Percentiles rank a stretch among this genome's conserved stretches.
phyloP scores from a whole-genome alignment of 164 flowering plant species.

The Nymphaea thermarum region DNA sequence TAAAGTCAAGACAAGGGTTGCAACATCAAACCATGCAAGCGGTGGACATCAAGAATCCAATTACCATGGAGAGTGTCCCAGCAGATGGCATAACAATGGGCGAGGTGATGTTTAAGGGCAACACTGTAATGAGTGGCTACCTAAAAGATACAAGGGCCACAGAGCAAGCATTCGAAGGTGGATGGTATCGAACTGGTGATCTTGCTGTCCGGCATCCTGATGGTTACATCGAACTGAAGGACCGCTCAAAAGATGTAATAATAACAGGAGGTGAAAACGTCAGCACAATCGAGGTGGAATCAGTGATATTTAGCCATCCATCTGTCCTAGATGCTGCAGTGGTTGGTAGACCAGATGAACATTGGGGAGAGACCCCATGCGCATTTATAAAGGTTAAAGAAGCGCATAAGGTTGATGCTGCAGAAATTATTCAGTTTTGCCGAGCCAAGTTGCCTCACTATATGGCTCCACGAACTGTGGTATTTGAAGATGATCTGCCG shows the following conservation, averaged over 20 bases:
- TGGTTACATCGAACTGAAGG: conserved; percentile 48
- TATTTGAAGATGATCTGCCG: conserved; percentile 42
- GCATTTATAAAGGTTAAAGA: conserved; percentile 58
- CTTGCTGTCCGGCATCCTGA: conserved; percentile 34
- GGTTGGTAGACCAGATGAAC: conserved; percentile 34
- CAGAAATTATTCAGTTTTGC: conserved; percentile 44
- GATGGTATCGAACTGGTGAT: conserved; percentile 60
- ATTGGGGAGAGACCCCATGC: conserved; percentile 36
- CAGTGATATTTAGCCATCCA: conserved; percentile 40
- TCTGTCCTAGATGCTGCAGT: conserved; percentile 51
- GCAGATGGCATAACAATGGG: conserved; percentile 50
- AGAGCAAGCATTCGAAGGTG: conserved; percentile 36
- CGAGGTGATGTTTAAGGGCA: conserved; percentile 68
- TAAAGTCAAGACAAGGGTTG: conserved; percentile 23
- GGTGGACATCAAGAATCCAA: conserved; percentile 54
- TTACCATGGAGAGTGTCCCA: conserved; percentile 49
- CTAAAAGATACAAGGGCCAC: conserved; percentile 31
- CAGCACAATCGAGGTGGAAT: conserved; percentile 56
- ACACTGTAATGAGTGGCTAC: conserved; percentile 68
- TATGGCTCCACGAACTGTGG: conserved; percentile 43
- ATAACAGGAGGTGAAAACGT: conserved; percentile 28
- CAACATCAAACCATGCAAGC: conserved; percentile 30
- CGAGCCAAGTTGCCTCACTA: conserved; percentile 25
- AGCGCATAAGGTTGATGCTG: conserved; percentile 11
- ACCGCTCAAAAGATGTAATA: conserved; percentile 40